phyloP scores from a whole-genome alignment of 306 rosid genomes.

The Datisca glomerata region DNA sequence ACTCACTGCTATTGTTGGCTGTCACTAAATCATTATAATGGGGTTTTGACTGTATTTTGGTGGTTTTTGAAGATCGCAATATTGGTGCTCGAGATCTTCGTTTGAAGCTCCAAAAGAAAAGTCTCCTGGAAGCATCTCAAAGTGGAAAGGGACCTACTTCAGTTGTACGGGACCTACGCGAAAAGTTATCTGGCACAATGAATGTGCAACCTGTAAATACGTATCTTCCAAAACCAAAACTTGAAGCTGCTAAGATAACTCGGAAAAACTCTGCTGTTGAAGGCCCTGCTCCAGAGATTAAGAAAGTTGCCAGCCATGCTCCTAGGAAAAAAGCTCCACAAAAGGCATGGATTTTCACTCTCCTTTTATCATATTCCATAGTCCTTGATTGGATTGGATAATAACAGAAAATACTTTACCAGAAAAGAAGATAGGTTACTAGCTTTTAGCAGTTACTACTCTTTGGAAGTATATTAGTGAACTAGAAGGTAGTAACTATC shows the following conservation, averaged over 20 bases:
- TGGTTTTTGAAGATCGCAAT: conserved; percentile 60
- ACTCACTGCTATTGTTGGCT: conserved; percentile 26
- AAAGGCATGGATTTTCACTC: conserved; percentile 35
- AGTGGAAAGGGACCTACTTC: conserved; percentile 53
- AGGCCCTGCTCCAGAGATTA: conserved; percentile 31
- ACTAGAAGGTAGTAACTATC: too few relatives aligned
- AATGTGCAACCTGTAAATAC: conserved; percentile 43
- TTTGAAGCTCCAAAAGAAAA: conserved; percentile 81
- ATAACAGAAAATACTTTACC: too few relatives aligned
- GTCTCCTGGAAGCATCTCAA: conserved; percentile 45
- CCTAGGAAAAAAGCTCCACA: conserved; percentile 40
- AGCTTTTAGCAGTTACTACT: not conserved
- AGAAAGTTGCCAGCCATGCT: conserved; percentile 38
- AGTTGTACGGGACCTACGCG: conserved; percentile 72
- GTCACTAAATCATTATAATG: conserved; percentile 19
- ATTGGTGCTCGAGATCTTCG: conserved; percentile 83
- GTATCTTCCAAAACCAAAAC: conserved; percentile 54
- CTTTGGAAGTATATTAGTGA: not conserved
- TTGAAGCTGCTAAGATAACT: conserved; percentile 32
- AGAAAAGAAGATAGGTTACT: too few relatives aligned
- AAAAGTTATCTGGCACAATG: conserved; percentile 74
- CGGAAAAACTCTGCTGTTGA: conserved; percentile 35
- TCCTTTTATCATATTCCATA: not conserved
- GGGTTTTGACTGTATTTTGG: conserved; percentile 42
- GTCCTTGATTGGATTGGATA: not conserved